These are phyloP conservation scores for Colletotrichum chlorophyti DNA, from an alignment of 2,329 filamentous ascomycete species.

Conservation along the genomic window DNA sequence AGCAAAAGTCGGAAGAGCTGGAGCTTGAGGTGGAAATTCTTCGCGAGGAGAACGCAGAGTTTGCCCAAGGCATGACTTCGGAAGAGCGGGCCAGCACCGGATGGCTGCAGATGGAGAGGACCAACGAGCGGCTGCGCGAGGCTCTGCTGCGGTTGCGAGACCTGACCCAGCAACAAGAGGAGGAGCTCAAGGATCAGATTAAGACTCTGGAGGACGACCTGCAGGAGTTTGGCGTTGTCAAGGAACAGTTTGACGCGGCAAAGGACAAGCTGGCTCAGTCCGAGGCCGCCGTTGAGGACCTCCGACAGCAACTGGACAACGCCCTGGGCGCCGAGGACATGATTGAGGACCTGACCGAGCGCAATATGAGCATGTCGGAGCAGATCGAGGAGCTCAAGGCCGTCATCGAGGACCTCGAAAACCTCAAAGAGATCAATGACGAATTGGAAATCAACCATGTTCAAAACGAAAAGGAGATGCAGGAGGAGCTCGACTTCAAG, in stretches of 20 bases:
- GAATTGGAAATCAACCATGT: constrained; percentile 94
- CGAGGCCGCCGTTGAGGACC: constrained; percentile 80
- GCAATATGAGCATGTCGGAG: constrained; percentile 84
- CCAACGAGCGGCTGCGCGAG: constrained; percentile 86
- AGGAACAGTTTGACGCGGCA: constrained; percentile 72
- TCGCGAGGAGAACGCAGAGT: constrained; percentile 84
- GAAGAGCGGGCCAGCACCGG: constrained; percentile 88
- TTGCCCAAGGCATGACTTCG: constrained; percentile 82
- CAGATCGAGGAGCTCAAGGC: constrained; percentile 83
- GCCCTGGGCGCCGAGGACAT: constrained; percentile 90
- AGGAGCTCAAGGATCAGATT: constrained; percentile 78
- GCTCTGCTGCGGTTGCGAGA: constrained; percentile 86
- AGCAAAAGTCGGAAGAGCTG: constrained; percentile 80
- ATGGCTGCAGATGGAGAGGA: constrained; percentile 90
- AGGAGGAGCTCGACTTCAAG: constrained; percentile 90
- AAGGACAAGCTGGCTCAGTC: constrained; percentile 77
- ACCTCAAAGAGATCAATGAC: constrained; percentile 89
- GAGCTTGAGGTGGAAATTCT: constrained; percentile 88
- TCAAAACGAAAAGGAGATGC: constrained; percentile 91
- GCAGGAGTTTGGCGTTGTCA: constrained; percentile 69
- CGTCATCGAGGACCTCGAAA: constrained; percentile 86
- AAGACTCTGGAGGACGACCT: constrained; percentile 76
- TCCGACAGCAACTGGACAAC: constrained; percentile 89
- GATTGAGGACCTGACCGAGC: constrained; percentile 89
- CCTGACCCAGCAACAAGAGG: constrained; percentile 84